These are phyloP conservation scores for Coemansia sp. DNA, from an alignment of 192 early-diverging fungal species.

Conservation along the genomic window DNA sequence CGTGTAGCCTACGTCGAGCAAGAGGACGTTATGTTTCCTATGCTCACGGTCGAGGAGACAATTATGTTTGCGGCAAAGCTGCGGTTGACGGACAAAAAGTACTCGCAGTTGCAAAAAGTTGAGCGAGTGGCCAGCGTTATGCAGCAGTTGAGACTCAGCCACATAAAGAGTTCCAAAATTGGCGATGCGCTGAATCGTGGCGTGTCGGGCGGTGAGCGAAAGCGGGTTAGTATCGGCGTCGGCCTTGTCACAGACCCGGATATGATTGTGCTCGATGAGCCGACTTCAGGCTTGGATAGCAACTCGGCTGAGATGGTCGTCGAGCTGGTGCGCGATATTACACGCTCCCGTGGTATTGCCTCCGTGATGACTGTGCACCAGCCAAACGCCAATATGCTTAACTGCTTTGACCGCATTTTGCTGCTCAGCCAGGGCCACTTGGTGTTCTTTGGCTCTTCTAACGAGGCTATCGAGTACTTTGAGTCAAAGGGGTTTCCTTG, in stretches of 20 bases:
- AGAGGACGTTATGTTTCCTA: slow-evolving; percentile 84
- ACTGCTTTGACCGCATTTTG: slow-evolving; percentile 87
- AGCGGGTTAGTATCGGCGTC: slow-evolving; percentile 91
- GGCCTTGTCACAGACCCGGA: slow-evolving; percentile 90
- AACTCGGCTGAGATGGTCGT: slow-evolving; percentile 95
- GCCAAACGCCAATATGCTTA: slow-evolving; percentile 89
- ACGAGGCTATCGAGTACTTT: slow-evolving; percentile 70
- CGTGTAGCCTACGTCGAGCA: slow-evolving; percentile 88
- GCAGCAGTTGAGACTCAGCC: slow-evolving; percentile 82
- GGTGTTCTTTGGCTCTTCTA: slow-evolving; percentile 81
- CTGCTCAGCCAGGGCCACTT: slow-evolving; percentile 80
- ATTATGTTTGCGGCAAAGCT: slow-evolving; percentile 87
- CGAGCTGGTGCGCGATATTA: slow-evolving; percentile 82
- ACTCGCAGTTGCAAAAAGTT: slow-evolving; percentile 62
- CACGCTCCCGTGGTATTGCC: slow-evolving; percentile 74
- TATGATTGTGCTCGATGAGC: slow-evolving; percentile 90
- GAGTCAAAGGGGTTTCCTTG: slow-evolving; percentile 76
- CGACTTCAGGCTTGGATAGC: slow-evolving; percentile 83
- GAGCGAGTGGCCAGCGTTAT: slow-evolving; percentile 79
- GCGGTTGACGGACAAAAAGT: slow-evolving; percentile 74
- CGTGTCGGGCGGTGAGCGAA: slow-evolving; percentile 91
- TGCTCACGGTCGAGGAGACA: slow-evolving; percentile 89
- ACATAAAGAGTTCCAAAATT: slow-evolving; percentile 80
- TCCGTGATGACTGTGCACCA: slow-evolving; percentile 95
- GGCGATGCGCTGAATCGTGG: slow-evolving; percentile 72